Evolutionary conservation across 352 stramenopile genomes (phyloP), one percentile per base, ranked within the genome.

Genomic region (Phytopythium ostracodes): DNA sequence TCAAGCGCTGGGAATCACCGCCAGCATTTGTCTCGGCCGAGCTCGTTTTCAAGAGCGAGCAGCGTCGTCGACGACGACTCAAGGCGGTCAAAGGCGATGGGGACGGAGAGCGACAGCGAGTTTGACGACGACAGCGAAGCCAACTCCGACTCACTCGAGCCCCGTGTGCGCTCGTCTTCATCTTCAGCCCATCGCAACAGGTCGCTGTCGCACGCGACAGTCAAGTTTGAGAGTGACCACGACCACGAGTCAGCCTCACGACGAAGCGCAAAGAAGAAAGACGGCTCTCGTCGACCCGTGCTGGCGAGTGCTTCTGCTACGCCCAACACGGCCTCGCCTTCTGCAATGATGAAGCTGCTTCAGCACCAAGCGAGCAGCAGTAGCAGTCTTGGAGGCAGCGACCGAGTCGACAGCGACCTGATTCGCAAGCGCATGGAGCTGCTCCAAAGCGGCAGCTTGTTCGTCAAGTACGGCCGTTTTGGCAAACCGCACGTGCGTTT

Each of bases 401-500:
- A 64, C 6, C 43, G 27, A 7, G 6, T 46, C 8, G 69, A 71
- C 31, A 87, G 75, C 18, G 84, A 91, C 38, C 59, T 77, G 52
- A 88, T 92, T 56, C 76, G 81, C 4, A 75, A 77, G 22, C 78
- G 80, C 20, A 87, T 91, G 75, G 80, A 91, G 44, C 54, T 93
- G 36, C 73, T 93, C 31, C 80, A 83, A 44, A 84, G 71, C 61
- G 84, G 84, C 22, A 87, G 75, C 31, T 64, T 93, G 27, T 93
- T 93, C 36, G 77, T 93, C 33, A 93, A 93, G 50, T 89, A 92
- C 54, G 82, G 84, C 0, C 81, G 84, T 20, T 89, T 70, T 50
- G 84, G 84, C 35, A 89, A 84, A 52, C 84, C 84, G 0, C 84
- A 93, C 57, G 82, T 89, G 35, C 79, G 84, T 17, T 93, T 93